Conservation (phyloP, 2,329 filamentous ascomycete species). For the Epichloe festucae region DNA sequence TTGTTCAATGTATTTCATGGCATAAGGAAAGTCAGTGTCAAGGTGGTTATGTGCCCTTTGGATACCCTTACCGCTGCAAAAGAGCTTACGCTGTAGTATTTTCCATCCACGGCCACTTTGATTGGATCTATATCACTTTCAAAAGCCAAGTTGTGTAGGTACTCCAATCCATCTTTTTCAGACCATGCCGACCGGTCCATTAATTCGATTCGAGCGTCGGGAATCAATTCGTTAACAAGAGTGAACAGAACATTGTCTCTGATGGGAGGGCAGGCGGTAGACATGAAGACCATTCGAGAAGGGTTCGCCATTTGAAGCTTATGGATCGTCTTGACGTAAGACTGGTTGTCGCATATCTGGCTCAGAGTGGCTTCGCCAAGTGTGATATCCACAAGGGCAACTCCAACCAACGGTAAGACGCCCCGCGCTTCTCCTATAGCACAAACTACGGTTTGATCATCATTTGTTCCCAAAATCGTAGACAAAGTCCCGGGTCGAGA, state of each 20-base stretch:
- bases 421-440: constrained; percentile 81
- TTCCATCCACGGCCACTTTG: constrained; percentile 66
- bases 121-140: constrained; percentile 68
- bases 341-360: constrained; percentile 87
- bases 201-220: constrained; percentile 23
- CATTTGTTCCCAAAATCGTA: constrained; percentile 30
- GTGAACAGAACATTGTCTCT: constrained; percentile 60
- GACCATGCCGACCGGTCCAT: constrained; percentile 76
- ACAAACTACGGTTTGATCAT: constrained; percentile 66
- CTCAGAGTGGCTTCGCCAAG: constrained; percentile 76
- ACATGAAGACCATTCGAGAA: constrained; percentile 65
- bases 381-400: constrained; percentile 77
- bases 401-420: constrained; percentile 68
- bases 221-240: constrained; percentile 51
- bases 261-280: constrained; percentile 51
- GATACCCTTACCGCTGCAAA: constrained; percentile 62
- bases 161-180: constrained; percentile 63
- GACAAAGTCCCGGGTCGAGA: constrained; percentile 26
- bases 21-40: constrained; percentile 34
- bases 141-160: constrained; percentile 68
- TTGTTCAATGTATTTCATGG: constrained; percentile 66
- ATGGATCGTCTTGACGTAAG: constrained; percentile 77
- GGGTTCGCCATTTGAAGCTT: constrained; percentile 75
- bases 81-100: constrained; percentile 74
- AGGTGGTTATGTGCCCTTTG: background rate